Evolutionary conservation across 1,284 basidiomycete genomes (phyloP).

Genomic region (Xanthoconium separans): DNA sequence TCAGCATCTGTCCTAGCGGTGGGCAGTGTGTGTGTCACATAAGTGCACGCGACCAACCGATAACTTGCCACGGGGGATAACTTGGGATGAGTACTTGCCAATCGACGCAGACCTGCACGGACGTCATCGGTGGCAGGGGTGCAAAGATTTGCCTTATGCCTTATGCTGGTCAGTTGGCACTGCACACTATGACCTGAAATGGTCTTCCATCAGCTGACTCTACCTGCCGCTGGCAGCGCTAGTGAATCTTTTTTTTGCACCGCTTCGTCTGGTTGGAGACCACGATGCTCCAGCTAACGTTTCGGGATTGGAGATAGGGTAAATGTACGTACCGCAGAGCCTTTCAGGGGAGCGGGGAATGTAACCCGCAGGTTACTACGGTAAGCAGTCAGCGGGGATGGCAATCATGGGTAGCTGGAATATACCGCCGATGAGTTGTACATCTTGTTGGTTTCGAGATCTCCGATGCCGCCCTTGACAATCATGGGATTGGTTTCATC

Average conservation of each 20-base stretch:
- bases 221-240: background rate
- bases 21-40: background rate
- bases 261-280: background rate
- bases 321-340: background rate
- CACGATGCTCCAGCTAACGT: background rate
- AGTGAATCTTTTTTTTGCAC: slow-evolving; percentile 1
- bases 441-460: background rate
- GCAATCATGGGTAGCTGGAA: background rate
- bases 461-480: slow-evolving; percentile 3
- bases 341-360: slow-evolving; percentile 1
- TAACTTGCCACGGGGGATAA: background rate
- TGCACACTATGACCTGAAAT: slow-evolving; percentile 16
- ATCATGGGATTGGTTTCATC: slow-evolving; percentile 10
- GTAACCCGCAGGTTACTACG: background rate
- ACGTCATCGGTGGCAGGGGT: slow-evolving; percentile 19
- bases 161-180: slow-evolving; percentile 6
- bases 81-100: background rate
- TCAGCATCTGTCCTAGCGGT: background rate
- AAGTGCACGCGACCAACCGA: slow-evolving; percentile 2
- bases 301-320: background rate
- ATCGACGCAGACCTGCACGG: background rate
- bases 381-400: no score
- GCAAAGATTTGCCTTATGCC: slow-evolving; percentile 10
- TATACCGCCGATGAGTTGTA: slow-evolving; percentile 6
- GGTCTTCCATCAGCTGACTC: background rate